These are phyloP conservation scores for Sporisorium sorghi DNA, from an alignment of 1,284 basidiomycete species.

Conservation along the genomic window DNA sequence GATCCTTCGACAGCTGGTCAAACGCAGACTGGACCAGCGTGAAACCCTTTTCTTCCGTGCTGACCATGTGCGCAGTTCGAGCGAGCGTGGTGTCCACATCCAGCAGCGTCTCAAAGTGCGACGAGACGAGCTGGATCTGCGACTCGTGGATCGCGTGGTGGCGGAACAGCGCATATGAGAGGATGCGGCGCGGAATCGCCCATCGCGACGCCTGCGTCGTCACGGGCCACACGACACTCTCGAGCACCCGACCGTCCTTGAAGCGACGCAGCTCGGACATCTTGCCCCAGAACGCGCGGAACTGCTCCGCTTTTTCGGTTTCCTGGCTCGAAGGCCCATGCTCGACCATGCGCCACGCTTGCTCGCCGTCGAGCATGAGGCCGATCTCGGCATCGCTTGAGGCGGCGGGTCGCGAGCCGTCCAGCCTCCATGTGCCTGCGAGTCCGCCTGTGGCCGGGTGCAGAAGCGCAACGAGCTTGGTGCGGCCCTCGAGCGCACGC, in stretches of 20 bases:
- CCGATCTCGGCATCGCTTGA: constrained; percentile 57
- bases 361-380: constrained; percentile 51
- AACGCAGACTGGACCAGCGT: constrained; percentile 83
- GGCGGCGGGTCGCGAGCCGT: constrained; percentile 28
- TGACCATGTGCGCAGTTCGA: constrained; percentile 65
- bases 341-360: constrained; percentile 66
- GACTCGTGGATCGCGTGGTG: constrained; percentile 78
- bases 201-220: constrained; percentile 71
- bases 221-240: constrained; percentile 89
- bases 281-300: constrained; percentile 89
- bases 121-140: constrained; percentile 73
- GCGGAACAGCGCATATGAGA: constrained; percentile 78
- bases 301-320: constrained; percentile 72
- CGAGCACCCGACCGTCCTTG: constrained; percentile 91
- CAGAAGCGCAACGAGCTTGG: constrained; percentile 49
- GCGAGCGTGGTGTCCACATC: constrained; percentile 69
- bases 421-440: constrained; percentile 44
- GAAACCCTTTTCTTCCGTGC: constrained; percentile 73
- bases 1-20: constrained; percentile 80
- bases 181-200: constrained; percentile 81
- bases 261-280: constrained; percentile 95
- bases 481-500: constrained; percentile 37
- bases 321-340: constrained; percentile 73
- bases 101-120: constrained; percentile 76
- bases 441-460: constrained; percentile 43